Evolutionary conservation across 257 asterid species (phyloP), one percentile per base, ranked within the genome.

Genomic region (Nicotiana paniculata): DNA sequence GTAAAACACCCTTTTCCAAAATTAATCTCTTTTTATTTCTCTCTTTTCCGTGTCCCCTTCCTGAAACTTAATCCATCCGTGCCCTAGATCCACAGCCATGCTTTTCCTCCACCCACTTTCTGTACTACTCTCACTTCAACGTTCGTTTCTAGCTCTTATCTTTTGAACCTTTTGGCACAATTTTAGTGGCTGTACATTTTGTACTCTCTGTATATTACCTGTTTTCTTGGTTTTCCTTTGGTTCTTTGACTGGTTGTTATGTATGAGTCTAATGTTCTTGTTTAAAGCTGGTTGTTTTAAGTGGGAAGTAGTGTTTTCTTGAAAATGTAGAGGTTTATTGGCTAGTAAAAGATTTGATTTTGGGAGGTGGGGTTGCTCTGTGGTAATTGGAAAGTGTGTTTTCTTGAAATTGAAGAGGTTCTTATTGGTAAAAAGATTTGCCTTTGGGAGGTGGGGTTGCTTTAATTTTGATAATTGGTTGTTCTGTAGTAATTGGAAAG

Each of bases 21-120:
- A 5, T 72, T 72, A 6, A 21, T 72, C 59, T 46, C 17, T 72
- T 12, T 72, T 70, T 69, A 4, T 9, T 0, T 69, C 77, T 70
- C n/a, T 70, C 11, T 69, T 70, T 48, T 70, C n/a, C 17, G 69
- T 63, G 24, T 63, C 17, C 10, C 11, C 13, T 12, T n/a, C 12
- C 24, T 48, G 61, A 43, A 43, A 37, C 77, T 70, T 58, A 80
- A 74, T 85, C 79, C 53, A 77, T 79, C 86, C 81, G 72, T 85
- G 91, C 93, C 95, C 96, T 92, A 93, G 98, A 93, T 92, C 98
- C 95, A 80, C 88, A 51, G 51, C 88, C 85, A 59, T 80, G 63
- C 79, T 58, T 62, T 84, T 84, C 87, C 80, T 76, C 65, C 82
- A 32, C 89, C 69, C 51, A 43, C 54, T 79, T 53, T 77, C 57